Evolutionary conservation across 1,284 basidiomycete genomes (phyloP).

Genomic region (Fomitopsis schrenkii): DNA sequence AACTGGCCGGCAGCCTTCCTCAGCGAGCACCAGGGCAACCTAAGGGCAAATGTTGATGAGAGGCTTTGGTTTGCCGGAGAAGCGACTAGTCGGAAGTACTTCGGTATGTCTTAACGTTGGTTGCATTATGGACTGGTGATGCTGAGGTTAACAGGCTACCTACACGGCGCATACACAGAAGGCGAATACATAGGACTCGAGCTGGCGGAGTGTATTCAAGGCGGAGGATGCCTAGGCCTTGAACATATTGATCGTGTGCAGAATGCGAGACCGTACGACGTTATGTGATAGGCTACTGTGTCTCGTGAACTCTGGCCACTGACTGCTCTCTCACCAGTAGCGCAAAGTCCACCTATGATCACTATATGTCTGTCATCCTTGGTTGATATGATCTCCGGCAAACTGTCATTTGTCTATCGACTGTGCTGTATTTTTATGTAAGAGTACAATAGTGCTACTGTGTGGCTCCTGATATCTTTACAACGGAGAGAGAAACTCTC

Average conservation of each 20-base stretch:
- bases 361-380: too few species aligned
- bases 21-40: constrained; percentile 48
- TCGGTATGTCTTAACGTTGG: constrained; percentile 33
- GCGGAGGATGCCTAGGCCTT: constrained; percentile 18
- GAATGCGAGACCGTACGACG: constrained; percentile 25
- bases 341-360: too few species aligned
- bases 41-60: constrained; percentile 50
- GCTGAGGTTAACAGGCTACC: constrained; percentile 22
- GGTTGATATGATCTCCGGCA: too few species aligned
- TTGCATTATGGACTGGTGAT: background rate
- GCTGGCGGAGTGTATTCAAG: constrained; percentile 23
- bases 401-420: too few species aligned
- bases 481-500: too few species aligned
- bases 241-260: constrained; percentile 25
- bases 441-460: too few species aligned
- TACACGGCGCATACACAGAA: constrained; percentile 35
- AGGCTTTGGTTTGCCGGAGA: constrained; percentile 65
- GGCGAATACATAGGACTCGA: constrained; percentile 23
- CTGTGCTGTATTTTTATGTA: too few species aligned
- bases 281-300: background rate
- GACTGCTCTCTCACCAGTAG: too few species aligned
- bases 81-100: constrained; percentile 55
- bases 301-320: too few species aligned
- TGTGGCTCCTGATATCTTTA: too few species aligned
- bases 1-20: constrained; percentile 65